These are phyloP conservation scores for Tilletiopsis washingtonensis DNA, from an alignment of 1,284 basidiomycete genomes.

Conservation along the genomic window DNA sequence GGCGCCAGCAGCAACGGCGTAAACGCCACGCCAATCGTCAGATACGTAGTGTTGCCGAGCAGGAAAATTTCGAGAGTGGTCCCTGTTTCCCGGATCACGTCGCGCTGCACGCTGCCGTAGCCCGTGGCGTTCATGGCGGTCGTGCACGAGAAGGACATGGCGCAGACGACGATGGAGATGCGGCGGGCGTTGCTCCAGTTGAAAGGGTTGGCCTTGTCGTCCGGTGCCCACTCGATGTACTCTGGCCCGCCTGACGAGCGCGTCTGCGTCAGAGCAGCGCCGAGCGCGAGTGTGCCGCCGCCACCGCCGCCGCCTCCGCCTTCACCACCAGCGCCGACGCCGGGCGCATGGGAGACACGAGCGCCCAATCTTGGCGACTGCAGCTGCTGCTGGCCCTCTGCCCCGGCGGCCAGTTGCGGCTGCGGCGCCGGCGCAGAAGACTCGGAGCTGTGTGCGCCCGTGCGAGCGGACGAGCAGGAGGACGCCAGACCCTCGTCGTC, in stretches of 20 bases:
- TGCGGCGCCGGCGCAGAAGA: too few relatives aligned
- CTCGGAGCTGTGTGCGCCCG: too few relatives aligned
- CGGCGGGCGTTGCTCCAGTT: constrained; percentile 20
- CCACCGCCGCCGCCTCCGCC: too few relatives aligned
- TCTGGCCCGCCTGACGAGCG: neutral
- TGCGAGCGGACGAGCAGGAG: too few relatives aligned
- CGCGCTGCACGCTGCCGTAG: neutral
- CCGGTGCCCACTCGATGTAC: constrained; percentile 27
- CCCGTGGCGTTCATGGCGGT: constrained; percentile 20
- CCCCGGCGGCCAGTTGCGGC: too few relatives aligned
- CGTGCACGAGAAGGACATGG: constrained; percentile 25
- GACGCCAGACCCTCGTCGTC: too few relatives aligned
- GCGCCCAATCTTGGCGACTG: too few relatives aligned
- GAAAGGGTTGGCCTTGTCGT: constrained; percentile 30
- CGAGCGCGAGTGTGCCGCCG: too few relatives aligned
- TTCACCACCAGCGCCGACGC: too few relatives aligned
- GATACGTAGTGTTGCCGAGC: constrained; percentile 16
- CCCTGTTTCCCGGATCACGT: constrained; percentile 2
- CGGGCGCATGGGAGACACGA: too few relatives aligned
- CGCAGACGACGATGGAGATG: constrained; percentile 10
- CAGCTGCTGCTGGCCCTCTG: too few relatives aligned
- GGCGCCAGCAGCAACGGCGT: constrained; percentile 30
- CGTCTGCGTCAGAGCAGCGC: neutral
- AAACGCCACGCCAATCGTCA: constrained; percentile 22
- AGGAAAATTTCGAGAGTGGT: constrained; percentile 3